Evolutionary conservation across 805 yeast species (phyloP).

Genomic region (Wickerhamomyces sydowiorum): DNA sequence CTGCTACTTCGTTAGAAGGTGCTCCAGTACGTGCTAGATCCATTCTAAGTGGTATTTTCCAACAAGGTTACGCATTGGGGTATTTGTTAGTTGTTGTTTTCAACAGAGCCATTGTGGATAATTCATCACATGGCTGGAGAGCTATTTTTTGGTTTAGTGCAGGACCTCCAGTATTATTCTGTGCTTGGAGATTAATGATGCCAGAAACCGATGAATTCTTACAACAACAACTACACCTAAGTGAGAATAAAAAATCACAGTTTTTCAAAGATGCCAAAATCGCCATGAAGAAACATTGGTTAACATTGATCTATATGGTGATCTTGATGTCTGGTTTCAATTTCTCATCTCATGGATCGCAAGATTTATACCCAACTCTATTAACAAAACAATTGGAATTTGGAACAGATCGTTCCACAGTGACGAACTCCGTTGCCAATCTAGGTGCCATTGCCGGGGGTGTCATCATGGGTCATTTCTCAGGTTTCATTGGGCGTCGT

Average conservation of each 20-base stretch:
- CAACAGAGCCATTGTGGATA: slow-evolving; percentile 56
- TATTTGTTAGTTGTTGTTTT: slow-evolving; percentile 60
- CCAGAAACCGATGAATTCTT: slow-evolving; percentile 51
- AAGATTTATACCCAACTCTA: slow-evolving; percentile 56
- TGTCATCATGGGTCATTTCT: slow-evolving; percentile 46
- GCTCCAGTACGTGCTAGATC: slow-evolving; percentile 54
- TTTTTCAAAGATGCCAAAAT: slow-evolving; percentile 26
- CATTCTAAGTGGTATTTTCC: slow-evolving; percentile 61
- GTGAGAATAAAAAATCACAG: slow-evolving; percentile 21
- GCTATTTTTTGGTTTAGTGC: slow-evolving; percentile 65
- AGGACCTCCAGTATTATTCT: slow-evolving; percentile 42
- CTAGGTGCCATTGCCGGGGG: slow-evolving; percentile 57
- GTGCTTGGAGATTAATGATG: slow-evolving; percentile 34
- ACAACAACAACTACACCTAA: slow-evolving; percentile 32
- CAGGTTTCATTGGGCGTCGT: slow-evolving; percentile 53
- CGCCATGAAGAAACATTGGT: slow-evolving; percentile 48
- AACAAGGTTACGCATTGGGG: slow-evolving; percentile 77
- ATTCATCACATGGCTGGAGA: slow-evolving; percentile 52
- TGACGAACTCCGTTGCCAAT: slow-evolving; percentile 52
- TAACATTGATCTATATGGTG: slow-evolving; percentile 49
- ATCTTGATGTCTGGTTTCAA: slow-evolving; percentile 59
- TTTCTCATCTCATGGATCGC: slow-evolving; percentile 59
- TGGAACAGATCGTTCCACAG: slow-evolving; percentile 40
- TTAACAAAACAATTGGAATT: slow-evolving; percentile 40
- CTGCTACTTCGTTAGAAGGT: slow-evolving; percentile 38